Conservation (phyloP, 2,329 filamentous ascomycete species). For the Atkinsonella texensis region DNA sequence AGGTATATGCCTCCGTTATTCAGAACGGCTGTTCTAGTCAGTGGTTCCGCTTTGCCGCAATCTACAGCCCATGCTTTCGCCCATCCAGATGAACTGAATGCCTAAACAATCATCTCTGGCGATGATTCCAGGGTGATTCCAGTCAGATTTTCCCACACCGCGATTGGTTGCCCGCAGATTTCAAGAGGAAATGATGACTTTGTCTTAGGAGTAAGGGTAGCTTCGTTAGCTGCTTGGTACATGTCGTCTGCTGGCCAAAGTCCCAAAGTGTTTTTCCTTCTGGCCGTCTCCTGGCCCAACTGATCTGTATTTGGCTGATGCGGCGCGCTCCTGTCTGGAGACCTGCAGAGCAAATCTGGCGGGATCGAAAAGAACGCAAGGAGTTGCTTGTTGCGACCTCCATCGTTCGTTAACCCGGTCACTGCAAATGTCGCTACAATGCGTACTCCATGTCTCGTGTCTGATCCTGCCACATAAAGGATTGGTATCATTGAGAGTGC, state of each 20-base stretch:
- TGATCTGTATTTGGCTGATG: conserved; percentile 3
- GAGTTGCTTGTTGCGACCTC: conserved; percentile 18
- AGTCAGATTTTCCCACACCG: conserved; percentile 18
- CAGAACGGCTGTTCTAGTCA: conserved; percentile 14
- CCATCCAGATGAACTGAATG: conserved; percentile 22
- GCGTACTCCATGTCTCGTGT: conserved; percentile 44
- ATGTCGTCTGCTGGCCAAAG: conserved; percentile 12
- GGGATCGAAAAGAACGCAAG: conserved; percentile 52
- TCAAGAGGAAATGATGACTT: conserved; percentile 16
- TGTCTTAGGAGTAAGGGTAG: conserved; percentile 9
- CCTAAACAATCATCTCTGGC: conserved; percentile 24
- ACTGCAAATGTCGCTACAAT: conserved; percentile 45
- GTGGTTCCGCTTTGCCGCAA: conserved; percentile 10
- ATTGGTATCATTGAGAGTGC: conserved; percentile 27
- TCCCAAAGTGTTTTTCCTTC: conserved; percentile 8
- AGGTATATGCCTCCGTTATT: conserved; percentile 20
- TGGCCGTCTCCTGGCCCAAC: conserved; percentile 4
- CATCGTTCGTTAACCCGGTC: conserved; percentile 2
- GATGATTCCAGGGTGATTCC: conserved; percentile 21
- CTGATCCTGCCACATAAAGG: conserved; percentile 43
- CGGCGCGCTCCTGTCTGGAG: conserved; percentile 10
- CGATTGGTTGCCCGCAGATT: conserved; percentile 19
- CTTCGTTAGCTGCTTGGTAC: conserved; percentile 12
- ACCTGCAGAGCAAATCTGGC: conserved; percentile 36
- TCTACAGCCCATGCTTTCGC: conserved; percentile 21